Evolutionary conservation across 78 protist species (phyloP).

Genomic region (Chrysochromulina tobinii): DNA sequence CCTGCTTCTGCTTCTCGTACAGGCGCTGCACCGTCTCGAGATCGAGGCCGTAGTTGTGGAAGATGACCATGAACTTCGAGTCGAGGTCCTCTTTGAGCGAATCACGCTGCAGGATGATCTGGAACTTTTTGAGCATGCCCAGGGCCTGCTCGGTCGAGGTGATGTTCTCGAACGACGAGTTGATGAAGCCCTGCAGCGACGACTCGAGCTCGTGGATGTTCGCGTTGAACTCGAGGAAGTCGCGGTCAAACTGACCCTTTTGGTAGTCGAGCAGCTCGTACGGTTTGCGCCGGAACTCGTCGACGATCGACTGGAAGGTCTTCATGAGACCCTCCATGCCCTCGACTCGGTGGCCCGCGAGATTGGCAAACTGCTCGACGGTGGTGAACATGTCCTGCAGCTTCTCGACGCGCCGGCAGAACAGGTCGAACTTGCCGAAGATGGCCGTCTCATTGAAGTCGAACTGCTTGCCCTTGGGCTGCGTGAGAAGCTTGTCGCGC

Average conservation of each 20-base stretch:
- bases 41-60: slow-evolving; percentile 70
- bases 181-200: slow-evolving; percentile 58
- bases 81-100: slow-evolving; percentile 60
- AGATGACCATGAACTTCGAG: slow-evolving; percentile 63
- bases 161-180: slow-evolving; percentile 60
- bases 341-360: background rate
- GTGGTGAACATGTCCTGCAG: slow-evolving; percentile 58
- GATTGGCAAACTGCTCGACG: slow-evolving; percentile 51
- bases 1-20: slow-evolving; percentile 62
- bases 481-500: slow-evolving; percentile 40
- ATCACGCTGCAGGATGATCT: slow-evolving; percentile 52
- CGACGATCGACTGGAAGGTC: background rate
- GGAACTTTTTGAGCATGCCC: slow-evolving; percentile 64
- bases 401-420: slow-evolving; percentile 53
- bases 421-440: slow-evolving; percentile 68
- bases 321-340: slow-evolving; percentile 2
- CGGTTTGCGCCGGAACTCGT: background rate
- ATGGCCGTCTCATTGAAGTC: slow-evolving; percentile 59
- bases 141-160: slow-evolving; percentile 60
- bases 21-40: slow-evolving; percentile 59
- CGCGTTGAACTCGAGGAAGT: slow-evolving; percentile 60
- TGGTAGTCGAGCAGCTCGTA: slow-evolving; percentile 51
- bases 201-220: slow-evolving; percentile 34
- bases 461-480: slow-evolving; percentile 47
- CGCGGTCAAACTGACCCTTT: slow-evolving; percentile 64